Evolutionary conservation across 345 rosid species (phyloP).

Genomic region (Salix viminalis): DNA sequence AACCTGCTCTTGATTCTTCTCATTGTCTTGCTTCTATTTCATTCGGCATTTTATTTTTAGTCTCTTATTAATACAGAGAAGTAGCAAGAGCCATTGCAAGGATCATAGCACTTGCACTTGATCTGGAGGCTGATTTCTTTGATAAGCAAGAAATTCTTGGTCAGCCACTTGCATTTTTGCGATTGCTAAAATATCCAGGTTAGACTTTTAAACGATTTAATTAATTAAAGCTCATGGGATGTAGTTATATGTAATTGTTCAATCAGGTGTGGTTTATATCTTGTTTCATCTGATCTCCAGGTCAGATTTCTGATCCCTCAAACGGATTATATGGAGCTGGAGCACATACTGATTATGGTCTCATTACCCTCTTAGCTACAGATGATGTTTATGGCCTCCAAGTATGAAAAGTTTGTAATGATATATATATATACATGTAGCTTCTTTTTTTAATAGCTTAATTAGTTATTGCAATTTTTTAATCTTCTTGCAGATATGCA

Average conservation of each 20-base stretch:
- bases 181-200: conserved; percentile 76
- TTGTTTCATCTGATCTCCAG: conserved; percentile 17
- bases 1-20: too few species aligned
- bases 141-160: conserved; percentile 76
- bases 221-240: not conserved
- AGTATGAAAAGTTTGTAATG: conserved; percentile 19
- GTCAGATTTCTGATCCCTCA: conserved; percentile 61
- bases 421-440: too few species aligned
- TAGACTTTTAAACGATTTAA: not conserved
- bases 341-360: conserved; percentile 83
- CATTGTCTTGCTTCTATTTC: too few species aligned
- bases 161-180: conserved; percentile 61
- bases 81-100: conserved; percentile 56
- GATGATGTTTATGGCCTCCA: conserved; percentile 85
- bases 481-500: conserved; percentile 45
- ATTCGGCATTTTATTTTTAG: too few species aligned
- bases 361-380: conserved; percentile 63
- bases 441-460: too few species aligned
- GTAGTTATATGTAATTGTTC: too few species aligned
- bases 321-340: conserved; percentile 56
- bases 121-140: conserved; percentile 62
- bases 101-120: conserved; percentile 71
- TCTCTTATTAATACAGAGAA: conserved; percentile 33
- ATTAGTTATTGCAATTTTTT: not conserved
- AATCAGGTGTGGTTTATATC: not conserved